Evolutionary conservation across 2,329 filamentous ascomycete genomes (phyloP), one percentile per base, ranked within the genome.

Genomic region (Clonostachys rosea): DNA sequence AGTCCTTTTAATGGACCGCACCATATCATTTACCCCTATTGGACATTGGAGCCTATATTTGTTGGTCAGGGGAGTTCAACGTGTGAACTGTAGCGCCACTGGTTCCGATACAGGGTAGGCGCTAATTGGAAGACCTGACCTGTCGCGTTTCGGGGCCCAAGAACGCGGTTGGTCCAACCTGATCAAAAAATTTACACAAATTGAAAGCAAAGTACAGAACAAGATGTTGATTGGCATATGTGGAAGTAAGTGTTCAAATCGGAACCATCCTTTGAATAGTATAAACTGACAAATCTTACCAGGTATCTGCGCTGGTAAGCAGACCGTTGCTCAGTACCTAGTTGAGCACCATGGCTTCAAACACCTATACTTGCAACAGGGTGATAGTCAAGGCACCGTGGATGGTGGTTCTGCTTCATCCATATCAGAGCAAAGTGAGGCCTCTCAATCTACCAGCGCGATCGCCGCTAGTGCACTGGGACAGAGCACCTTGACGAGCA

Each of bases 301-400:
- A 94, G 91, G 89, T 60, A 92, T 96, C 59, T 97, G 91, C 71
- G 85, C 92, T 43, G 94, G 94, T 59, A 97, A 96, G 72, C 85
- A 84, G 62, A 89, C 90, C 10, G 89, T 97, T 54, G 91, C 91
- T 49, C 81, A 89, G 47, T 96, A 95, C 64, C 81, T 99, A 9
- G 81, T 91, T 53, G 80, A 91, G 53, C 81, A 91, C 54, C 87
- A 96, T 66, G 83, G 81, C 51, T 99, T 97, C 69, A 83, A 79
- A 50, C 81, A 81, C 42, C 78, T 96, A 48, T 76, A 81, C 56
- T 75, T 96, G 33, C 50, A 57, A 47, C 47, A 49, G 42, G 47
- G 50, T 41, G 52, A 46, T 46, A 30, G 24, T 30, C 24, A 30
- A 10, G 24, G 9, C 24, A 2, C 24, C 9, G 24, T 4, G 2